These are phyloP conservation scores for Yamadazyma sp. DNA, from an alignment of 1,139 yeast species.

Conservation along the genomic window DNA sequence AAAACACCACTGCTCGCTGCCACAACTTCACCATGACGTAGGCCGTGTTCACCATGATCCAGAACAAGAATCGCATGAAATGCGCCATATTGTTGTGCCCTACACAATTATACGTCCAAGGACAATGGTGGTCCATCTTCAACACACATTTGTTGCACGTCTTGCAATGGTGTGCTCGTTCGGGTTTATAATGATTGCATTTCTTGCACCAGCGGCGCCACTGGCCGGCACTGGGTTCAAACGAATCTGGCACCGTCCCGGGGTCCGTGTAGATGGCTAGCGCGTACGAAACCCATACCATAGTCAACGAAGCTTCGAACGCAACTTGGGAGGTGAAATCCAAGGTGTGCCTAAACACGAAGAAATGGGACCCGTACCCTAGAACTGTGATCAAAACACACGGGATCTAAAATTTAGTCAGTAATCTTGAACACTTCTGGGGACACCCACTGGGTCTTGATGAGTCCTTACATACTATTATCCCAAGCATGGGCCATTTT, in stretches of 20 bases:
- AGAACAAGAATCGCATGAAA: constrained; percentile 71
- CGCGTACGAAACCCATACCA: constrained; percentile 73
- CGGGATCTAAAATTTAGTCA: constrained; percentile 56
- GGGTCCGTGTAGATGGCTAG: constrained; percentile 59
- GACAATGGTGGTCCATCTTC: constrained; percentile 91
- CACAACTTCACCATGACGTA: constrained; percentile 47
- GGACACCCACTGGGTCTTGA: no score
- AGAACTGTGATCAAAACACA: constrained; percentile 54
- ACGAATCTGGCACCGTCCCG: constrained; percentile 32
- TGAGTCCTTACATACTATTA: constrained; percentile 41
- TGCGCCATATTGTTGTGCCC: constrained; percentile 83
- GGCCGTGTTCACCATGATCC: constrained; percentile 62
- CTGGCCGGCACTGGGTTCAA: constrained; percentile 26
- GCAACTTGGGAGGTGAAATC: constrained; percentile 39
- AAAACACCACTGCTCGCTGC: constrained; percentile 45
- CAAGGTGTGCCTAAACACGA: constrained; percentile 51
- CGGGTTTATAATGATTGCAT: constrained; percentile 90
- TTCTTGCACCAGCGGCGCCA: constrained; percentile 52
- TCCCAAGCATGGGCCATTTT: constrained; percentile 54
- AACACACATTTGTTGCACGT: constrained; percentile 69
- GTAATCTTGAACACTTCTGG: not conserved
- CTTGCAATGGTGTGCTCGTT: constrained; percentile 88
- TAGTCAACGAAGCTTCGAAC: constrained; percentile 49
- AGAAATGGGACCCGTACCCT: constrained; percentile 66
- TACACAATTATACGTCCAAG: constrained; percentile 92